A percentile compares a stretch with the other conserved stretches of the same genome.
These are phyloP conservation scores for Castanea sativa DNA, from an alignment of 306 rosid genomes.

Conservation along the genomic window DNA sequence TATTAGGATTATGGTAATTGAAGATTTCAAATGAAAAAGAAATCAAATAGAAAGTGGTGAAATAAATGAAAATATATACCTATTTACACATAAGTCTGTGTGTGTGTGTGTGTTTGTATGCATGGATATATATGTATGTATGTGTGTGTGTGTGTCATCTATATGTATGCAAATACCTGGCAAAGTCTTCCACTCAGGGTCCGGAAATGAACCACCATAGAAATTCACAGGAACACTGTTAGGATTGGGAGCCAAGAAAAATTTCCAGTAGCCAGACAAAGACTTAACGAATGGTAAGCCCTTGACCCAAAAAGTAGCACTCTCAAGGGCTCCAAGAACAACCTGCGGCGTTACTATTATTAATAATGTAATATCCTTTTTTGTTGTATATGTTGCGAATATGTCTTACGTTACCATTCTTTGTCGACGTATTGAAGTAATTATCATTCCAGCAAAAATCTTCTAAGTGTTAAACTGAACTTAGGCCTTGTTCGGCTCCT, in stretches of 20 bases:
- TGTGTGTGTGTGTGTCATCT: not conserved
- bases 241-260: conserved; percentile 75
- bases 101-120: not conserved
- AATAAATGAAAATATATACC: not conserved
- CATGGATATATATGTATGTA: not conserved
- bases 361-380: no score
- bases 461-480: no score
- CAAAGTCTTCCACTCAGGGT: conserved; percentile 67
- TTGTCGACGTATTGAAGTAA: no score
- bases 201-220: conserved; percentile 52
- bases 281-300: conserved; percentile 80
- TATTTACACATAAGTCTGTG: not conserved
- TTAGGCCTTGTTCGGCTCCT: no score
- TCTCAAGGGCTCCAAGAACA: conserved; percentile 60
- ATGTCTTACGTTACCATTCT: no score
- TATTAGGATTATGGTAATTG: not conserved
- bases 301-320: conserved; percentile 80
- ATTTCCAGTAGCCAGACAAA: conserved; percentile 88
- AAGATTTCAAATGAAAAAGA: not conserved
- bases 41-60: not conserved
- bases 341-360: no score
- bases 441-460: no score
- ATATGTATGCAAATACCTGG: conserved; percentile 54
- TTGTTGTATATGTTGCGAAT: no score
- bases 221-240: conserved; percentile 58